phyloP scores from a whole-genome alignment of 179 eudicot species.

The Silene coronaria region DNA sequence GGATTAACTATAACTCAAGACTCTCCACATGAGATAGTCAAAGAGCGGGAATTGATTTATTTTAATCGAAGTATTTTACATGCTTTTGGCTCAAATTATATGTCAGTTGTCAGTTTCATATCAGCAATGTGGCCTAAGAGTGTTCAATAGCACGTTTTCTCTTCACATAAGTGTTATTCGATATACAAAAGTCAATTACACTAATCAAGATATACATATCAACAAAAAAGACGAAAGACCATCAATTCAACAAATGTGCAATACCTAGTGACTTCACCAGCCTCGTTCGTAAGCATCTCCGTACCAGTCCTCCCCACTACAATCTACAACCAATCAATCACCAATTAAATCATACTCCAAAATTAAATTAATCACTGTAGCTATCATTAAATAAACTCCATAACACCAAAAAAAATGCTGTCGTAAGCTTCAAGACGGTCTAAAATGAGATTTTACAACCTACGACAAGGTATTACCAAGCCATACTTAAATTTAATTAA shows the following conservation, averaged over 20 bases:
- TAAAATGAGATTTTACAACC: neutral
- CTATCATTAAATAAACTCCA: neutral
- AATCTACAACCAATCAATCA: slow-evolving; percentile 44
- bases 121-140: no score
- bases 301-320: slow-evolving; percentile 88
- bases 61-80: no score
- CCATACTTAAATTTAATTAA: neutral
- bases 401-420: no score
- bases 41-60: neutral
- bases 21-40: neutral
- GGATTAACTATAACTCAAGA: neutral
- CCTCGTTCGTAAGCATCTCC: slow-evolving; percentile 91
- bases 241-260: neutral
- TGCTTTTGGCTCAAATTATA: neutral
- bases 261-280: slow-evolving; percentile 98
- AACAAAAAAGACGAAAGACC: neutral
- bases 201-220: neutral
- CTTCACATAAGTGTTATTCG: neutral
- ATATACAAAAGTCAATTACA: neutral
- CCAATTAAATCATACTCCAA: neutral
- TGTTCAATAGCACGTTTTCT: neutral
- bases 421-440: no score
- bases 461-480: neutral
- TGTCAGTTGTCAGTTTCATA: no score
- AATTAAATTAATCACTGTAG: neutral